phyloP scores from a whole-genome alignment of 169 alveolate genomes.

The Plasmodium vinckei region DNA sequence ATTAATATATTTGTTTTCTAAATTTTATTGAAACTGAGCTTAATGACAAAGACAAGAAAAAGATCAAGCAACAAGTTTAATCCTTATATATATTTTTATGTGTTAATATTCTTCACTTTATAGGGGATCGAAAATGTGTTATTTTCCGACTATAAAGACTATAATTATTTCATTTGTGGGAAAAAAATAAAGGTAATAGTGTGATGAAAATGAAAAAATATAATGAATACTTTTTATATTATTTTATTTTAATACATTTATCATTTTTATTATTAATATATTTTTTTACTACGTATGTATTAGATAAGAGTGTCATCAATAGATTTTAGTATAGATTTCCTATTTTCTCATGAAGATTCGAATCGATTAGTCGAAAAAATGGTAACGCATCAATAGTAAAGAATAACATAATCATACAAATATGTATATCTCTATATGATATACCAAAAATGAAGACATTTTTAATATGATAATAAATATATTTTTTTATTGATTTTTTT shows the following conservation, averaged over 20 bases:
- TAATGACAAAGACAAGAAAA: too few species aligned
- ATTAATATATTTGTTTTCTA: too few species aligned
- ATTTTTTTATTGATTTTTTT: constrained; percentile 4
- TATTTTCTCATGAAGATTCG: constrained; percentile 47
- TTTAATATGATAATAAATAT: not conserved
- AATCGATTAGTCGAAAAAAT: constrained; percentile 30
- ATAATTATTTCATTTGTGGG: constrained; percentile 39
- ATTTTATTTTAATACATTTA: constrained; percentile 2
- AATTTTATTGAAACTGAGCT: too few species aligned
- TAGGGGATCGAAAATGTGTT: constrained; percentile 70
- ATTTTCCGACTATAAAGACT: constrained; percentile 69
- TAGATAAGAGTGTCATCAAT: constrained; percentile 72
- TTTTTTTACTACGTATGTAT: not conserved
- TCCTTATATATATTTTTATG: not conserved
- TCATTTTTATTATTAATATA: not conserved
- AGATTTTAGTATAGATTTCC: constrained; percentile 71
- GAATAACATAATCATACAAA: not conserved
- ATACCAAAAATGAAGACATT: not conserved
- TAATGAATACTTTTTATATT: not conserved
- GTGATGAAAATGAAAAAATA: constrained; percentile 11
- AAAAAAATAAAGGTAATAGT: constrained; percentile 59
- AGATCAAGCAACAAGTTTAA: not conserved
- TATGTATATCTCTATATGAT: not conserved
- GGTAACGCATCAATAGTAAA: constrained; percentile 8
- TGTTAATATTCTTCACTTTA: not conserved